phyloP scores from a whole-genome alignment of 306 rosid genomes.

The Quercus suber region DNA sequence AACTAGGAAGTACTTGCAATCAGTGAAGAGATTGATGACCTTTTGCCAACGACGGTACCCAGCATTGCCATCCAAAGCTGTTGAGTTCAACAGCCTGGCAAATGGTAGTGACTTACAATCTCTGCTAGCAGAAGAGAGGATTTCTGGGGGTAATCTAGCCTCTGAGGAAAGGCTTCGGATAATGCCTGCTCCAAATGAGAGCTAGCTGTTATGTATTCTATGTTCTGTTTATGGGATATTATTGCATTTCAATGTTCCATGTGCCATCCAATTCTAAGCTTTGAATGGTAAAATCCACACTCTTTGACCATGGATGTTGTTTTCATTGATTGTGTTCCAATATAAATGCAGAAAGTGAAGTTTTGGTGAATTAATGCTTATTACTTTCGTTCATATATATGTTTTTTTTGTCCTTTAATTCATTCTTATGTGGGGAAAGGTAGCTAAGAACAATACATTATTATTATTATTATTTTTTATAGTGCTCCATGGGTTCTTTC shows the following conservation, averaged over 20 bases:
- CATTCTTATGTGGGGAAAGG: too few relatives aligned
- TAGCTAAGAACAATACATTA: too few relatives aligned
- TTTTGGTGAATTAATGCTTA: too few relatives aligned
- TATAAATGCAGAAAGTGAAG: too few relatives aligned
- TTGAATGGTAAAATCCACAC: too few relatives aligned
- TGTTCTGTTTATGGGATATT: neutral
- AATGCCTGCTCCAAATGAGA: slow-evolving; percentile 72
- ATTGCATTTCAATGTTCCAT: neutral
- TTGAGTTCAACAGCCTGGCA: slow-evolving; percentile 96
- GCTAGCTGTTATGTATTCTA: slow-evolving; percentile 18
- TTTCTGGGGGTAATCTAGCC: slow-evolving; percentile 39
- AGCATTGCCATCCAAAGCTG: slow-evolving; percentile 96
- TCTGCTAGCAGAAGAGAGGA: slow-evolving; percentile 78
- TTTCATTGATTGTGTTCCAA: too few relatives aligned
- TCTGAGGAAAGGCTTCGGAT: slow-evolving; percentile 70
- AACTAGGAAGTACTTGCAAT: slow-evolving; percentile 90
- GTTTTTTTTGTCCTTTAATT: too few relatives aligned
- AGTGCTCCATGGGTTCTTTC: too few relatives aligned
- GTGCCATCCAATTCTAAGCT: too few relatives aligned
- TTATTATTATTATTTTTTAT: too few relatives aligned
- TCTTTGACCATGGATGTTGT: too few relatives aligned
- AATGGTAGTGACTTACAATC: slow-evolving; percentile 99
- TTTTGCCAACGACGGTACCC: slow-evolving; percentile 97
- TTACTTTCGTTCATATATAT: too few relatives aligned
- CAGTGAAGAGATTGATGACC: slow-evolving; percentile 90